Evolutionary conservation across 2,329 filamentous ascomycete genomes (phyloP).

Genomic region (Alternaria solani): DNA sequence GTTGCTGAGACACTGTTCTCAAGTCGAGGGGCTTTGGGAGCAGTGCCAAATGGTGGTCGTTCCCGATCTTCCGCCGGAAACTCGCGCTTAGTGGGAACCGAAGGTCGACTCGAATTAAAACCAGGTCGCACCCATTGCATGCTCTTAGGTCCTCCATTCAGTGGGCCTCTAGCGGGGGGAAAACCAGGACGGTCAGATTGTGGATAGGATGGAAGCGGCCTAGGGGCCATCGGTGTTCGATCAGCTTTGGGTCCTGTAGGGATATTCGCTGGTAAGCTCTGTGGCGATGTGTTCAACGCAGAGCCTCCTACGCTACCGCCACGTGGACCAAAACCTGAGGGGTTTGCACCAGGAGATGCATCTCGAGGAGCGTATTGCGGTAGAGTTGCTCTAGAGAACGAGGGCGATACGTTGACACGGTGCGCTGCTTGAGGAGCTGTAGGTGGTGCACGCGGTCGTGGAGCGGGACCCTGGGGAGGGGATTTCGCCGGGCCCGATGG

Average conservation of each 20-base stretch:
- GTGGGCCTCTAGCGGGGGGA: constrained; percentile 40
- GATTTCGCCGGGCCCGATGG: constrained; percentile 32
- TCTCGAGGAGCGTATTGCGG: constrained; percentile 37
- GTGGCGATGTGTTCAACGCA: constrained; percentile 47
- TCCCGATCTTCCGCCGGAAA: constrained; percentile 55
- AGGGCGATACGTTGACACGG: constrained; percentile 44
- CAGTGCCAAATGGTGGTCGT: constrained; percentile 38
- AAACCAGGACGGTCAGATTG: constrained; percentile 41
- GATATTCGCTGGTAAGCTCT: constrained; percentile 47
- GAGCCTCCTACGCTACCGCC: constrained; percentile 25
- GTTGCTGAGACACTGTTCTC: constrained; percentile 30
- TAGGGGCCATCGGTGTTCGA: constrained; percentile 38
- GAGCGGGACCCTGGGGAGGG: constrained; percentile 42
- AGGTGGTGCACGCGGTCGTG: constrained; percentile 39
- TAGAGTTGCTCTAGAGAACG: constrained; percentile 40
- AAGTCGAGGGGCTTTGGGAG: constrained; percentile 46
- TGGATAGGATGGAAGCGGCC: constrained; percentile 44
- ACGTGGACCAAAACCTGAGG: constrained; percentile 38
- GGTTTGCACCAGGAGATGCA: constrained; percentile 38
- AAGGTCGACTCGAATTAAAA: constrained; percentile 41
- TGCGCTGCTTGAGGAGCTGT: constrained; percentile 45
- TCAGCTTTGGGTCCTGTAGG: constrained; percentile 53
- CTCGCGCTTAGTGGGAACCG: constrained; percentile 57
- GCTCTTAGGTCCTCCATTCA: constrained; percentile 46
- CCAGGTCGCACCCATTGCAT: constrained; percentile 56